Base-by-base conservation (phyloP, 2,329 filamentous ascomycete genomes). In the Fusarium staphyleae region DNA sequence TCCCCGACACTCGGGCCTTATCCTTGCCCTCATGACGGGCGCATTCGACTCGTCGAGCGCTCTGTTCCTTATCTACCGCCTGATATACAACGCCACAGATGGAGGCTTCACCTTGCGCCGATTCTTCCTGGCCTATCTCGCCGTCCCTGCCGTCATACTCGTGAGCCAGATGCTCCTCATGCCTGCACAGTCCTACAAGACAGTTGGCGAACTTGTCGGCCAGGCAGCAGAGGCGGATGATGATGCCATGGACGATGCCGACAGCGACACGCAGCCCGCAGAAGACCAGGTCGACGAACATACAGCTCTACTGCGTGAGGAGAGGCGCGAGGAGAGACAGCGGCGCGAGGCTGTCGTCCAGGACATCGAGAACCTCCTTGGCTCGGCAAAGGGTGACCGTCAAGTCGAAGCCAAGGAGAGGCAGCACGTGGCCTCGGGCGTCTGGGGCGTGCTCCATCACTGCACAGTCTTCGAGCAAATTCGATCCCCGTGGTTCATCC, bases 361-460 rank as follows among this genome's bases (percentile, higher is more conserved):
- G 28, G 88, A 92, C 58, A 88, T 95, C 54, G 87, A 90, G 33
- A 81, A 84, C 36, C 80, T 96, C 2, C 78, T 96, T 0, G 89
- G 90, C 15, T 83, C 84, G 4, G 72, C 73, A 35, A 76, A 81
- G 29, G 87, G 83, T 18, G 81, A 86, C 48, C 78, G 85, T 58
- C 88, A 91, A 56, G 81, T 82, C 5, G 77, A 83, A 57, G 78
- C 81, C 43, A 89, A 93, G 72, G 87, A 90, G 69, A 79, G 81
- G 64, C 88, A 87, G 68, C 88, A 89, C 57, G 79, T 83, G 43
- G 82, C 81, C 9, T 89, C 87, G 14, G 91, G 91, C 4, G 89
- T 96, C 28, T 96, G 91, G 89, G 93, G 93, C 19, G 88, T 88
- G 16, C 83, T 96, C 74, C 93, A 96, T 69, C 86, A 86, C 43